Percentiles rank a stretch among this genome's conserved stretches.
Evolutionary conservation across 2,329 filamentous ascomycete species (phyloP).

Genomic region (Sporothrix sp.): DNA sequence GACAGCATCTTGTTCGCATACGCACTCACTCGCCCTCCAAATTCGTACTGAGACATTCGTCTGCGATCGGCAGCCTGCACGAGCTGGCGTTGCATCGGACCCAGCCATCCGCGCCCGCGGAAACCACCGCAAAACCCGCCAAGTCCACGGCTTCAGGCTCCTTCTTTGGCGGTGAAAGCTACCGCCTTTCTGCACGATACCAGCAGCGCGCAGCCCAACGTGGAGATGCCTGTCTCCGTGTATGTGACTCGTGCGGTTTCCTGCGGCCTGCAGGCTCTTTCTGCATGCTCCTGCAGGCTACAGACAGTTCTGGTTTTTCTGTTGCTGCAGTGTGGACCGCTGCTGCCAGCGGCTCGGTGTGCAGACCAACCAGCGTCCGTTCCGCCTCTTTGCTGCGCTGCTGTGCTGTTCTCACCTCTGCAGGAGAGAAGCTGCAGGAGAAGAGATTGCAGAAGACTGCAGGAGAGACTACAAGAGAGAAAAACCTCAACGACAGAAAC

Average conservation of each 20-base stretch:
- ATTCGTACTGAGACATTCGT: too few relatives aligned
- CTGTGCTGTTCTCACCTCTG: background rate
- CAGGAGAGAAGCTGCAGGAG: too few relatives aligned
- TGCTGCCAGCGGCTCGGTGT: constrained; percentile 13
- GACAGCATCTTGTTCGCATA: too few relatives aligned
- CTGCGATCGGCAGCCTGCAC: constrained; percentile 5
- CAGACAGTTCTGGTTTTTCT: background rate
- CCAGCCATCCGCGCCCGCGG: background rate
- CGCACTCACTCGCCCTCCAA: too few relatives aligned
- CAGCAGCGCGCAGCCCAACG: constrained; percentile 1
- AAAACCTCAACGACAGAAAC: too few relatives aligned
- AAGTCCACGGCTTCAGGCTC: background rate
- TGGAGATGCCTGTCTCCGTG: too few relatives aligned
- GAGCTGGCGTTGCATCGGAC: constrained; percentile 3
- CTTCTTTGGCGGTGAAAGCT: constrained; percentile 8
- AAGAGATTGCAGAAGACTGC: too few relatives aligned
- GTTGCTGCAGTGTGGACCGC: background rate
- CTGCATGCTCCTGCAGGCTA: too few relatives aligned
- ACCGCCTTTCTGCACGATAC: background rate
- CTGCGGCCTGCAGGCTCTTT: too few relatives aligned
- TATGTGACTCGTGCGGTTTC: background rate
- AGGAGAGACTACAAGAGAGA: too few relatives aligned
- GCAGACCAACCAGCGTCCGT: constrained; percentile 13
- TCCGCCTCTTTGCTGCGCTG: constrained; percentile 14
- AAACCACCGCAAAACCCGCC: too few relatives aligned